phyloP scores from a whole-genome alignment of 768 basidiomycete genomes.

The Termitomyces heimii region DNA sequence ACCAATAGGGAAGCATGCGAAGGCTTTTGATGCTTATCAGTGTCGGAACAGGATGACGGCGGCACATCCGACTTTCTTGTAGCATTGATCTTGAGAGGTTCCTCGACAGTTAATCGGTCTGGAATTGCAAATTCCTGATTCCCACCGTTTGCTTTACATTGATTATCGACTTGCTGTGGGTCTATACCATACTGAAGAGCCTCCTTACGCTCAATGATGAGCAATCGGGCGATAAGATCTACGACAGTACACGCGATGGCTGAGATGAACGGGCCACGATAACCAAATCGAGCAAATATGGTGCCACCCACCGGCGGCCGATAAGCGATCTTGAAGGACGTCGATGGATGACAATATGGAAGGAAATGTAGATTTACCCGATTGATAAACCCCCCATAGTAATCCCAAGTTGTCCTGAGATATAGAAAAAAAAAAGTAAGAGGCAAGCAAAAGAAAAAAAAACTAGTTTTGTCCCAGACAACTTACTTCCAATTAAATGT shows the following conservation, averaged over 20 bases:
- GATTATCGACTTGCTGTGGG: slow-evolving; percentile 19
- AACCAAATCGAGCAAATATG: slow-evolving; percentile 50
- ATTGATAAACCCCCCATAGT: slow-evolving; percentile 53
- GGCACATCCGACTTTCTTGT: neutral
- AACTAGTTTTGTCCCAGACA: neutral
- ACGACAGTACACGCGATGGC: slow-evolving; percentile 37
- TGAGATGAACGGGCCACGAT: slow-evolving; percentile 55
- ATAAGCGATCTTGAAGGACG: slow-evolving; percentile 34
- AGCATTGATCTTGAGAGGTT: neutral
- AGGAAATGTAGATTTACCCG: slow-evolving; percentile 29
- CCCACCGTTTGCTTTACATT: neutral
- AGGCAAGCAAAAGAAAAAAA: neutral
- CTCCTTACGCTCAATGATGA: slow-evolving; percentile 51
- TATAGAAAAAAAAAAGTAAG: neutral
- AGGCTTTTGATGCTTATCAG: neutral
- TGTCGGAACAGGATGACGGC: neutral
- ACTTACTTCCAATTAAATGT: slow-evolving; percentile 42
- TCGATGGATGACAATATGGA: slow-evolving; percentile 1
- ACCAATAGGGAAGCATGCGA: slow-evolving; percentile 28
- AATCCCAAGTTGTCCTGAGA: slow-evolving; percentile 50
- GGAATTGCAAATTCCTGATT: neutral
- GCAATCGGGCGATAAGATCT: slow-evolving; percentile 48
- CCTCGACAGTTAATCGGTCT: neutral
- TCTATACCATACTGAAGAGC: slow-evolving; percentile 44
- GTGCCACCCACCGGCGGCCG: slow-evolving; percentile 53